Evolutionary conservation across 1,284 basidiomycete genomes (phyloP).

Genomic region (Phellopilus nigrolimitatus): DNA sequence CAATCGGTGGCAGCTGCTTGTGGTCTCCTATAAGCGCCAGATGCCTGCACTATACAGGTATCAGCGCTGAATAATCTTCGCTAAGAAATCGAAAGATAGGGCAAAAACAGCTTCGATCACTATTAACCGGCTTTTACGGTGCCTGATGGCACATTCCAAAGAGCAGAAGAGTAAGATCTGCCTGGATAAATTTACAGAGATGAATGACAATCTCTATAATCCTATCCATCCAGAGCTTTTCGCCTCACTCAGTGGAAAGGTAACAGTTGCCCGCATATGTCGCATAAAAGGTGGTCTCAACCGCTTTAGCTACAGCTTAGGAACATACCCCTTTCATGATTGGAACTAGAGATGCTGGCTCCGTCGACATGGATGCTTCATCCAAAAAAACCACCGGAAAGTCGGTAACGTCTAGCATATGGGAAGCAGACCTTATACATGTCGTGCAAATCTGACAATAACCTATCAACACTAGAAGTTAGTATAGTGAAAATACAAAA

Average conservation of each 20-base stretch:
- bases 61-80: neutral
- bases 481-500: neutral
- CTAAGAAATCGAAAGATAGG: no score
- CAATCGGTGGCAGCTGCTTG: conserved; percentile 92
- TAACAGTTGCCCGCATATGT: no score
- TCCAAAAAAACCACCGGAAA: conserved; percentile 94
- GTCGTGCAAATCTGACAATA: conserved; percentile 72
- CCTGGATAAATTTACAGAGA: neutral
- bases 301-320: neutral
- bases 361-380: conserved; percentile 94
- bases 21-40: conserved; percentile 92
- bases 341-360: conserved; percentile 82
- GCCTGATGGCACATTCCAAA: no score
- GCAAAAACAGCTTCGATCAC: no score
- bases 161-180: no score
- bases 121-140: no score
- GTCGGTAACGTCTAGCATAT: conserved; percentile 61
- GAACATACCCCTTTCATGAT: conserved; percentile 81
- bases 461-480: neutral
- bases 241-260: no score
- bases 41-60: conserved; percentile 59
- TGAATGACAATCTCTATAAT: neutral
- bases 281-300: no score
- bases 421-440: conserved; percentile 67
- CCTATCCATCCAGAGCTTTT: no score